Evolutionary conservation across 176 grass and related monocot species (phyloP).

Genomic region (bread wheat (Triticum aestivum)): DNA sequence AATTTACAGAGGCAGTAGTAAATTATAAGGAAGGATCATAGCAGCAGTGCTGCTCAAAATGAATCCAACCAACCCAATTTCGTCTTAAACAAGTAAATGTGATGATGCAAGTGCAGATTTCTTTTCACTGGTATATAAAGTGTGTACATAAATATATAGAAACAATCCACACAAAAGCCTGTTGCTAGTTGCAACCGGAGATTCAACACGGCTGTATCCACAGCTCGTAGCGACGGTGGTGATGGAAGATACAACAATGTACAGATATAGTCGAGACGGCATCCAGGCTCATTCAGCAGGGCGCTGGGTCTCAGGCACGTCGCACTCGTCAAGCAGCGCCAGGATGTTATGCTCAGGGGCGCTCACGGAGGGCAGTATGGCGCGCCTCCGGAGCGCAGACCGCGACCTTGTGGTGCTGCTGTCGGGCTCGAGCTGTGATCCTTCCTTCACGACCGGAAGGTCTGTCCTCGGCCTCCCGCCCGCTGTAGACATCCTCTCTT

Average conservation of each 20-base stretch:
- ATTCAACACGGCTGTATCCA: conserved; percentile 10
- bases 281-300: conserved; percentile 38
- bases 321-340: conserved; percentile 65
- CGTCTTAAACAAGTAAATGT: neutral
- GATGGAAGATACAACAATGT: conserved; percentile 5
- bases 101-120: neutral
- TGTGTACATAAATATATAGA: conserved; percentile 2
- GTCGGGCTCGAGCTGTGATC: conserved; percentile 57
- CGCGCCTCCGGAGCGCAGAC: conserved; percentile 43
- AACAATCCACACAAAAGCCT: conserved; percentile 10
- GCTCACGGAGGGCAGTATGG: conserved; percentile 62
- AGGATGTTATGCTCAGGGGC: conserved; percentile 64
- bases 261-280: conserved; percentile 1
- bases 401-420: conserved; percentile 43
- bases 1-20: too few relatives aligned
- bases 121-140: conserved; percentile 5
- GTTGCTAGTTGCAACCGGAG: neutral
- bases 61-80: neutral
- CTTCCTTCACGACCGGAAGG: conserved; percentile 79
- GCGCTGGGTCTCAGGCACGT: conserved; percentile 26
- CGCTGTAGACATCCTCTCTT: conserved; percentile 72
- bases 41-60: neutral
- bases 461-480: conserved; percentile 53
- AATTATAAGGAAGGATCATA: neutral
- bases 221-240: conserved; percentile 5